Evolutionary conservation across 345 rosid genomes (phyloP), one percentile per base, ranked within the genome.

Genomic region (Hibiscus trionum): DNA sequence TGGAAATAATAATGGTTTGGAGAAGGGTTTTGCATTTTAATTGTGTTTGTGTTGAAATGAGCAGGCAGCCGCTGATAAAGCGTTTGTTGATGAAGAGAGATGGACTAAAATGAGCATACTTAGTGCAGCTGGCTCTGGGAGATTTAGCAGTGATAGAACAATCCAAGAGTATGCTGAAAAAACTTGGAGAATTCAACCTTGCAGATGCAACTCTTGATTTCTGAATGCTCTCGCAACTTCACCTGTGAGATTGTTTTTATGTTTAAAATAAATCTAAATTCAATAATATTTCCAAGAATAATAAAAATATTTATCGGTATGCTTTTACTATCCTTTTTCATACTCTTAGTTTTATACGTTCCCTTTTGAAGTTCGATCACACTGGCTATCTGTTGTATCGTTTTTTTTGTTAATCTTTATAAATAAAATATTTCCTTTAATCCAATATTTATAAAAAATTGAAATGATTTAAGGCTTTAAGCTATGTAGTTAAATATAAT

Each of bases 31-130:
- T 57, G 15, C 24, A 21, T 58, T 26, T 58, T 49, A 61, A 52
- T 19, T 42, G 5, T 47, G 29, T 3, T 3, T 37, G 15, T 24
- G 9, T 15, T 27, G 35, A 33, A 66, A 77, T 7, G 10, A 16
- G 55, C 82, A 83, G 86, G 84, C 86, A 59, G 84, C 84, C 37
- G 86, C 84, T 19, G 86, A 83, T 76, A 80, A 72, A 74, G 80
- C 82, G 73, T 83, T 69, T 52, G 86, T 81, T 15, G 82, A 83
- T 77, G 61, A 80, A 71, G 81, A 83, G 74, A 76, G 73, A 71
- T 83, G 86, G 86, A 74, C 79, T n/a, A 61, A 66, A 55, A 83
- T 83, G 84, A 83, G 86, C 69, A 83, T 83, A 61, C 82, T 83
- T 15, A 56, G 86, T 72, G 66, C 82, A 19, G 86, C 86, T 55